A percentile compares a stretch with the other conserved stretches of the same genome.
phyloP scores from a whole-genome alignment of 129 eudicot genomes.

The Flaveria robusta region DNA sequence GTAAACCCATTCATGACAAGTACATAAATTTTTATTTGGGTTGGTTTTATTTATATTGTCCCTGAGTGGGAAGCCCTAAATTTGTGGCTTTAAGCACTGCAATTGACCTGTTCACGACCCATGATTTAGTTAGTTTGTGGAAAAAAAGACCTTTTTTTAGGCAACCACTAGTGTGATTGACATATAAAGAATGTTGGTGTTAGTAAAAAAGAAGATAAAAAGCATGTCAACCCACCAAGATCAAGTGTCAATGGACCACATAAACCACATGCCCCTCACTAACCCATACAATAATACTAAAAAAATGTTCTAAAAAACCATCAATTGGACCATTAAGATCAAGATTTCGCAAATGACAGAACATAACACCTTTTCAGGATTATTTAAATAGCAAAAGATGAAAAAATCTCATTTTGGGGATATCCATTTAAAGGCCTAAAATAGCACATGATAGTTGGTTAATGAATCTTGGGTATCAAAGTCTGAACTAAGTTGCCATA shows the following conservation, averaged over 20 bases:
- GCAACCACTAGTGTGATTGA: slow-evolving; percentile 32
- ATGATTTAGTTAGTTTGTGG: slow-evolving; percentile 21
- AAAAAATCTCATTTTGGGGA: neutral
- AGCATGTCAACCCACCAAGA: slow-evolving; percentile 44
- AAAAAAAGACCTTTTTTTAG: slow-evolving; percentile 29
- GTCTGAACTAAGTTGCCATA: too few relatives aligned
- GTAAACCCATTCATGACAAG: neutral
- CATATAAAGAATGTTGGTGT: slow-evolving; percentile 37
- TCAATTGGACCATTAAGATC: slow-evolving; percentile 32
- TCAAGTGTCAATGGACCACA: slow-evolving; percentile 38
- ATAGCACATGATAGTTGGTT: neutral
- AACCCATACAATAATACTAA: slow-evolving; percentile 3
- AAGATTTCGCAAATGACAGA: slow-evolving; percentile 8
- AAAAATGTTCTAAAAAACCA: slow-evolving; percentile 17
- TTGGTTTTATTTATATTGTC: neutral
- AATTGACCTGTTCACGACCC: slow-evolving; percentile 26
- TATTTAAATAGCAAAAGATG: slow-evolving; percentile 1
- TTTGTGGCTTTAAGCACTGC: slow-evolving; percentile 33
- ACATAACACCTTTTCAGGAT: slow-evolving; percentile 6
- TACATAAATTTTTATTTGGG: neutral
- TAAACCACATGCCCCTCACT: slow-evolving; percentile 32
- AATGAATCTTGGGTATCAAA: neutral
- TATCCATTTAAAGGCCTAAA: neutral
- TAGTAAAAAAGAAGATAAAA: slow-evolving; percentile 25
- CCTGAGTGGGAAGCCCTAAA: slow-evolving; percentile 22